Base-by-base conservation (phyloP, 768 basidiomycete species). In the Heimioporus sp. region DNA sequence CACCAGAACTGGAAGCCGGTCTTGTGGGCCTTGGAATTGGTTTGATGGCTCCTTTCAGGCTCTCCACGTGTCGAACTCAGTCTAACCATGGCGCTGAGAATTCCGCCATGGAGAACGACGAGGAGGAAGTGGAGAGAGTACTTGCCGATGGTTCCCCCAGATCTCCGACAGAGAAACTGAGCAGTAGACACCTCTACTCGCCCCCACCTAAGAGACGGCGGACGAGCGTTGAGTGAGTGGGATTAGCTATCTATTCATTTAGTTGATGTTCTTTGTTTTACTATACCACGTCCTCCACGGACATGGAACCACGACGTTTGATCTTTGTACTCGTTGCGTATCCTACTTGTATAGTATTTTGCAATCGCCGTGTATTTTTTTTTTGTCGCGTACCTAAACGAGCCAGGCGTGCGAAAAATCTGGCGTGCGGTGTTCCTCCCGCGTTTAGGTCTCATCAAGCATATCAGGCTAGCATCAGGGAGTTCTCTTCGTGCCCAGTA, bases 151-250 rank as follows among this genome's bases (percentile, higher is more conserved):
- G 53, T 19, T 67, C 60, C 11, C 63, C 62, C 0, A 45, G 28
- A 9, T 66, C 65, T 15, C 69, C 54, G 31, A 63, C 52, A 37
- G 63, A 49, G 46, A 60, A 50, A 39, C 47, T 49, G 56, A 64
- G 49, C 47, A 53, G 43, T 16, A 63, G 51, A 34, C 45, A 43
- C 32, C 16, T 59, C 46, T 64, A 73, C 53, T 57, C 71, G 13
- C 76, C 77, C 2, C 80, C 79, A 10, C 59, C 70, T 42, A 84
- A 81, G 72, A 83, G 74, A 65, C 76, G 81, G 55, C 76, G 76
- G 56, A 72, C 75, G 65, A 59, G 54, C 20, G 36, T 54, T n/a
- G 51, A 57, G 24, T 68, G 52, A 61, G 38, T 34, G 28, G 17
- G 19, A 35, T 43, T 64, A 55, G 58, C 56, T 68, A 63, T 64